Evolutionary conservation across 2,329 filamentous ascomycete genomes (phyloP).

Genomic region (Fusarium oxysporum): DNA sequence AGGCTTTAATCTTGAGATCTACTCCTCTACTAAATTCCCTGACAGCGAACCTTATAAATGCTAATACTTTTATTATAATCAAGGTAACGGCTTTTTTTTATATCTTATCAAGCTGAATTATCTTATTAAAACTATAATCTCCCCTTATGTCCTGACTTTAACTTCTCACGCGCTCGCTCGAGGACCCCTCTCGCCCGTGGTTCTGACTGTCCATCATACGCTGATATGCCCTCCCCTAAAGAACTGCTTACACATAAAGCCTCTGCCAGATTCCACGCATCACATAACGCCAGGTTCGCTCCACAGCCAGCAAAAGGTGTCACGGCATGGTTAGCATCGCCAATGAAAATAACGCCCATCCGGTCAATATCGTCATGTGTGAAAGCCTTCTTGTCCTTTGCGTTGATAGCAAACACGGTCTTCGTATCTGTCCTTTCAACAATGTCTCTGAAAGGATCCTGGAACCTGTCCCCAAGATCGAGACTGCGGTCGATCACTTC

Average conservation of each 20-base stretch:
- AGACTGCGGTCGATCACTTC: conserved; percentile 49
- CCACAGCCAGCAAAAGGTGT: conserved; percentile 62
- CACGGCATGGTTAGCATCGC: conserved; percentile 63
- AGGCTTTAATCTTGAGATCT: too few relatives aligned
- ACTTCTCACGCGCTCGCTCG: conserved; percentile 35
- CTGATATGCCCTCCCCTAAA: conserved; percentile 44
- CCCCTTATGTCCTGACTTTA: conserved; percentile 40
- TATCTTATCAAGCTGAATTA: background rate
- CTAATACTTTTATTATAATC: too few relatives aligned
- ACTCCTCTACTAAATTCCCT: too few relatives aligned
- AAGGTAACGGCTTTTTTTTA: too few relatives aligned
- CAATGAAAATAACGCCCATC: conserved; percentile 57
- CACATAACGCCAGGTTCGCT: conserved; percentile 60
- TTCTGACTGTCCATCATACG: conserved; percentile 53
- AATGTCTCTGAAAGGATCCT: conserved; percentile 55
- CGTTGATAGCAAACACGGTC: conserved; percentile 54
- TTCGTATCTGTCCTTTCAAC: conserved; percentile 53
- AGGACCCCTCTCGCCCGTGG: conserved; percentile 49
- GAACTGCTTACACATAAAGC: conserved; percentile 48
- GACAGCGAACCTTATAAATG: too few relatives aligned
- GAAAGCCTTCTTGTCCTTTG: conserved; percentile 59
- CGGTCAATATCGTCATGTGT: conserved; percentile 46
- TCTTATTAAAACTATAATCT: background rate
- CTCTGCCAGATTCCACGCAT: conserved; percentile 60
- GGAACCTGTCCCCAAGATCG: conserved; percentile 50